Evolutionary conservation across 2,329 filamentous ascomycete species (phyloP), one percentile per base, ranked within the genome.

Genomic region (Penicillium sp.): DNA sequence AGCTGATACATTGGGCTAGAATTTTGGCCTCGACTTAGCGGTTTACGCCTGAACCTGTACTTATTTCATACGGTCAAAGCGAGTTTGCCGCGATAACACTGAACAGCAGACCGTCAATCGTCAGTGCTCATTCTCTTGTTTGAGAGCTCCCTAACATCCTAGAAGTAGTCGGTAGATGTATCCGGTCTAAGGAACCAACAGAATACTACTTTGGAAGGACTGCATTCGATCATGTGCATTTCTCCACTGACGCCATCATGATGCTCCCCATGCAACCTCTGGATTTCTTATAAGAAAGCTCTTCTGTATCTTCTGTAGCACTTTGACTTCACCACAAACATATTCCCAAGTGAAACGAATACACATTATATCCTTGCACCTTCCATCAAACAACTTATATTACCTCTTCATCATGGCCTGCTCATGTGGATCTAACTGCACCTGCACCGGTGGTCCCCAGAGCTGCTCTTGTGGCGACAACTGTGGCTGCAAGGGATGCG

Each of bases 401-500:
- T 14, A 40, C 34, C 48, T 27, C 25, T 19, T 25, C 49, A 65
- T 11, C 41, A 70, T 70, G 68, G 65, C 55, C 37, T 71, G 68
- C 43, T 58, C 50, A 44, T 71, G 68, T 48, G 65, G 66, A 58
- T 55, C 56, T n/a, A 61, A 46, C 40, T 71, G 68, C 47, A 55
- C 45, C 51, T 71, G 68, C 54, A 54, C 51, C 11, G 68, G 68
- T 41, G 68, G 68, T 45, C 49, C 63, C 16, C 57, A 63, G 38
- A 57, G 41, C 49, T 71, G 68, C 54, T 62, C 63, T 48, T 71
- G 68, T 51, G 58, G 59, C 37, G 59, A 61, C 47, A 59, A 54
- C 51, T 71, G 68, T 52, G 42, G 58, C 56, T 71, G 68, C 62
- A 65, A 68, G 61, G 61, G 62, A 60, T 71, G 68, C 56, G 67